Conservation (phyloP, 495 filamentous ascomycete genomes). For the Venustampulla echinocandica region DNA sequence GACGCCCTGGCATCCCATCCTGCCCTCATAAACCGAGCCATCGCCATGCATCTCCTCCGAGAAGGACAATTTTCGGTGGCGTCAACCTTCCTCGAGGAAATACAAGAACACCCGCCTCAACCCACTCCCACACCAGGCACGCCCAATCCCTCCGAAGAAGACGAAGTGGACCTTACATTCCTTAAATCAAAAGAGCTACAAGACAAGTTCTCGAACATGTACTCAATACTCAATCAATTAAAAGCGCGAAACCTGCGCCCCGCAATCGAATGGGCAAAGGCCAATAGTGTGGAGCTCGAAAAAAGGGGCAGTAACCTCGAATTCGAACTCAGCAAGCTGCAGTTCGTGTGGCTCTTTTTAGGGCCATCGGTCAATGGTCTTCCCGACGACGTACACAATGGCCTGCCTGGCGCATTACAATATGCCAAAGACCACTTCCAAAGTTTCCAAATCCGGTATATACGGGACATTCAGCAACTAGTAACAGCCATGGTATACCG, state of each 20-base stretch:
- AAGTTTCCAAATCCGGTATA: slow-evolving; percentile 60
- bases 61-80: slow-evolving; percentile 91
- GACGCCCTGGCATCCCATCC: slow-evolving; percentile 72
- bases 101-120: slow-evolving; percentile 12
- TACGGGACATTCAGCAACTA: slow-evolving; percentile 67
- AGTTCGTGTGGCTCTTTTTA: slow-evolving; percentile 77
- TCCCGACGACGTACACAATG: slow-evolving; percentile 34
- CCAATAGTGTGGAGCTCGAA: slow-evolving; percentile 61
- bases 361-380: slow-evolving; percentile 36
- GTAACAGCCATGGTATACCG: slow-evolving; percentile 67
- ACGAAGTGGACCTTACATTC: slow-evolving; percentile 6
- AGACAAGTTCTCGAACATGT: slow-evolving; percentile 77
- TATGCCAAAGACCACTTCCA: slow-evolving; percentile 65
- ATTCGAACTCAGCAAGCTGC: slow-evolving; percentile 81
- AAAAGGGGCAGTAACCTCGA: slow-evolving; percentile 83
- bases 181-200: slow-evolving; percentile 43
- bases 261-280: slow-evolving; percentile 78
- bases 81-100: slow-evolving; percentile 44
- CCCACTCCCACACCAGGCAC: slow-evolving; percentile 13
- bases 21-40: slow-evolving; percentile 77
- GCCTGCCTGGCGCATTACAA: slow-evolving; percentile 51
- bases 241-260: slow-evolving; percentile 63
- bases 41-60: slow-evolving; percentile 90
- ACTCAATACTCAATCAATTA: slow-evolving; percentile 73
- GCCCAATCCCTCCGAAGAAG: slow-evolving; percentile 9